phyloP scores from a whole-genome alignment of 805 yeast genomes.

The Ogataea dorogensis region DNA sequence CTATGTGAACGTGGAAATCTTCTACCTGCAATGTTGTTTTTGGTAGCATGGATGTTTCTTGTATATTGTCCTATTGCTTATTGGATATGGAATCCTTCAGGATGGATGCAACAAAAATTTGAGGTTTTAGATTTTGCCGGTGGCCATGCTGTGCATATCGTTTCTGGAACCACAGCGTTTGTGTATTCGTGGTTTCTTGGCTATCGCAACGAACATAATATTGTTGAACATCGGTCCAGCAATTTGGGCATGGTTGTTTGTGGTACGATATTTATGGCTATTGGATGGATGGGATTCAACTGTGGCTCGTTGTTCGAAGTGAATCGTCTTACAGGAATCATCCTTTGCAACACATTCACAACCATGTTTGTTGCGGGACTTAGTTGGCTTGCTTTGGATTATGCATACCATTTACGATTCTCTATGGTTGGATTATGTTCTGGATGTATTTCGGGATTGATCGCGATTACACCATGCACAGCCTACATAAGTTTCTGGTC shows the following conservation, averaged over 20 bases:
- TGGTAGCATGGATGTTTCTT: slow-evolving; percentile 79
- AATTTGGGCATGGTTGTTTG: slow-evolving; percentile 78
- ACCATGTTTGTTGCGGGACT: slow-evolving; percentile 80
- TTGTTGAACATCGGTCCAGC: slow-evolving; percentile 83
- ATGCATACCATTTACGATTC: slow-evolving; percentile 57
- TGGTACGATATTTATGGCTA: slow-evolving; percentile 79
- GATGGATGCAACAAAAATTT: slow-evolving; percentile 77
- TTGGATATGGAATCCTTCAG: slow-evolving; percentile 89
- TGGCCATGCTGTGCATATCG: slow-evolving; percentile 89
- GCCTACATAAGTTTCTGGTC: slow-evolving; percentile 87
- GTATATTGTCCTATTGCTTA: slow-evolving; percentile 87
- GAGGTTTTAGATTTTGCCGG: slow-evolving; percentile 92
- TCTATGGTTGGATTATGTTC: slow-evolving; percentile 91
- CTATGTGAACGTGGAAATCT: slow-evolving; percentile 86
- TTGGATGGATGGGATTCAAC: slow-evolving; percentile 92
- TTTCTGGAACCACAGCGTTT: slow-evolving; percentile 84
- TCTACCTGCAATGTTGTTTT: slow-evolving; percentile 72
- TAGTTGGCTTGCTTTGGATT: slow-evolving; percentile 83
- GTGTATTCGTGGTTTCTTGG: slow-evolving; percentile 76
- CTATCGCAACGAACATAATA: slow-evolving; percentile 57
- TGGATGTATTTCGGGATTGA: slow-evolving; percentile 87
- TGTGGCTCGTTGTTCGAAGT: slow-evolving; percentile 83
- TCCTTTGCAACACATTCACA: slow-evolving; percentile 78
- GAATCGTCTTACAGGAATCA: slow-evolving; percentile 69
- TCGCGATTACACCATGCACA: slow-evolving; percentile 92